Percentiles rank a stretch among this genome's conserved stretches.
Conservation (phyloP, 1,139 yeast species). For the Hansenula lynferdii region DNA sequence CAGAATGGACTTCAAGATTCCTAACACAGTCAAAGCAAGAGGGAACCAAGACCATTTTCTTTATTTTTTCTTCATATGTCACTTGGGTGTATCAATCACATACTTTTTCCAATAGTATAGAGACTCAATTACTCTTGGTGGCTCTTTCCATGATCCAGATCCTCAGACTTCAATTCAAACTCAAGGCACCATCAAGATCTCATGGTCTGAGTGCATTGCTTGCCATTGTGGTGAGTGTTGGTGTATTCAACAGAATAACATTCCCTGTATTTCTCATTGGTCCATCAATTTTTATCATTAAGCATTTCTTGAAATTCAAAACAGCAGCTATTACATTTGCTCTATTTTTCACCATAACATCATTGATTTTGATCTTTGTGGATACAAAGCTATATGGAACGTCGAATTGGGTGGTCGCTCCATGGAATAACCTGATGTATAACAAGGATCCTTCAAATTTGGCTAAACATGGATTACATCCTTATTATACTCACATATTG, state of each 20-base stretch:
- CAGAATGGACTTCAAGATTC: conserved; percentile 29
- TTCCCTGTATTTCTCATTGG: conserved; percentile 68
- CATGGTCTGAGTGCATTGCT: conserved; percentile 30
- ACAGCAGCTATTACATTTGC: conserved; percentile 24
- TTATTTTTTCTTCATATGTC: conserved; percentile 72
- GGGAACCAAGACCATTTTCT: conserved; percentile 56
- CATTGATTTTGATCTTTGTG: conserved; percentile 36
- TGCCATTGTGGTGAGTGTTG: conserved; percentile 58
- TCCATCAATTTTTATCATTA: conserved; percentile 45
- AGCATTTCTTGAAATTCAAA: conserved; percentile 32
- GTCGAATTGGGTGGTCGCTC: conserved; percentile 49
- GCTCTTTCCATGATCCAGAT: conserved; percentile 37
- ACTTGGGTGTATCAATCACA: conserved; percentile 82
- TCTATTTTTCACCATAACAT: conserved; percentile 30
- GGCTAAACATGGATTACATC: conserved; percentile 78
- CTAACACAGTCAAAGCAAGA: conserved; percentile 58
- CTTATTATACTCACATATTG: conserved; percentile 66
- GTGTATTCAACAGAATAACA: conserved; percentile 80
- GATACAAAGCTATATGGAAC: conserved; percentile 44
- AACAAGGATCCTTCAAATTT: conserved; percentile 58
- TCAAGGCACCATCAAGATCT: conserved; percentile 12
- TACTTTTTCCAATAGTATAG: conserved; percentile 83
- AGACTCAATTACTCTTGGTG: conserved; percentile 62
- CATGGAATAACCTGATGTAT: conserved; percentile 71
- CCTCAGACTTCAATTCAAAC: conserved; percentile 5